Evolutionary conservation across 495 filamentous ascomycete genomes (phyloP).

Genomic region (Daldinia bambusicola): DNA sequence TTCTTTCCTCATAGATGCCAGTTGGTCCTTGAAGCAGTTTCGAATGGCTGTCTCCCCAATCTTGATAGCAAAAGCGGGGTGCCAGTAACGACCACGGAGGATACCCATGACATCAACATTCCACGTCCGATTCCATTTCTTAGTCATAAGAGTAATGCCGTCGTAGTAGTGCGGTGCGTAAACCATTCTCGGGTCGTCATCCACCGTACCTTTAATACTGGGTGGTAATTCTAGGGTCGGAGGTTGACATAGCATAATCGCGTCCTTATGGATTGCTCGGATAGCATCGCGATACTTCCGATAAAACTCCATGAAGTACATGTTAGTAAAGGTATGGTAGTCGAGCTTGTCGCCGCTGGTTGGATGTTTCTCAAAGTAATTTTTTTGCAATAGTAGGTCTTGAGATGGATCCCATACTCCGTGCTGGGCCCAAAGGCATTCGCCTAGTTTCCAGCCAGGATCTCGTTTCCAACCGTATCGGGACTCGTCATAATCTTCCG

Average conservation of each 20-base stretch:
- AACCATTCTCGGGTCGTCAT: conserved; percentile 89
- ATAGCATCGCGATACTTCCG: conserved; percentile 78
- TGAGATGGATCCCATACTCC: conserved; percentile 89
- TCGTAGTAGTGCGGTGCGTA: conserved; percentile 98
- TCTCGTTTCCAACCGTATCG: conserved; percentile 92
- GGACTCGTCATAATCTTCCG: conserved; percentile 80
- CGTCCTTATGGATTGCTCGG: conserved; percentile 75
- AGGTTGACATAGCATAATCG: conserved; percentile 91
- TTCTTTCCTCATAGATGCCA: conserved; percentile 87
- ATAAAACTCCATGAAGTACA: conserved; percentile 88
- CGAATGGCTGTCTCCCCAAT: conserved; percentile 94
- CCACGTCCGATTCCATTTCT: conserved; percentile 97
- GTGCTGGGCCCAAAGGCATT: conserved; percentile 97
- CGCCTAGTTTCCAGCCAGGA: conserved; percentile 86
- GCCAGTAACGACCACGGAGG: conserved; percentile 85
- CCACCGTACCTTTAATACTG: conserved; percentile 82
- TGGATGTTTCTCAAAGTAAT: conserved; percentile 87
- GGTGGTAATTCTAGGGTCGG: conserved; percentile 93
- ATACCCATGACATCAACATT: conserved; percentile 96
- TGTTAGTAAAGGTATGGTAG: conserved; percentile 86
- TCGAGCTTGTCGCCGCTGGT: conserved; percentile 74
- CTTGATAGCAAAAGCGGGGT: conserved; percentile 89
- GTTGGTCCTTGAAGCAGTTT: conserved; percentile 91
- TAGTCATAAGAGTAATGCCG: conserved; percentile 94
- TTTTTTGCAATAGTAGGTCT: conserved; percentile 80